A percentile compares a stretch with the other conserved stretches of the same genome.
phyloP scores from a whole-genome alignment of 495 filamentous ascomycete genomes.

The Hyphodiscus hymeniophilus region DNA sequence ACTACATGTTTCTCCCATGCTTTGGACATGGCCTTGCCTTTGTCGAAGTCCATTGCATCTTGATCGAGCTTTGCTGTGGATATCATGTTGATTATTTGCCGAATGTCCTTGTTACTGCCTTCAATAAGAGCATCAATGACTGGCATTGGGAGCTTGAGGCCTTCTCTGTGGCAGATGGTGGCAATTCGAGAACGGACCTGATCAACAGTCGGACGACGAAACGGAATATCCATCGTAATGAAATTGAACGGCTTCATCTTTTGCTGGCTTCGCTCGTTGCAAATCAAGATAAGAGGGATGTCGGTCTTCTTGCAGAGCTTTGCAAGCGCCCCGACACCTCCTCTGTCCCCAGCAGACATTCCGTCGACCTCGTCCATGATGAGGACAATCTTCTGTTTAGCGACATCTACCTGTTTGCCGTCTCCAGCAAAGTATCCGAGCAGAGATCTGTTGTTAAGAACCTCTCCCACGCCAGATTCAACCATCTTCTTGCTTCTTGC shows the following conservation, averaged over 20 bases:
- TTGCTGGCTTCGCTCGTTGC: slow-evolving; percentile 83
- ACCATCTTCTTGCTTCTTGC: slow-evolving; percentile 97
- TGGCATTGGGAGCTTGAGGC: slow-evolving; percentile 70
- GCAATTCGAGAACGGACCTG: slow-evolving; percentile 83
- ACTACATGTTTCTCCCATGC: slow-evolving; percentile 97
- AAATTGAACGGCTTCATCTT: slow-evolving; percentile 98
- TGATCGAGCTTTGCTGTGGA: slow-evolving; percentile 87
- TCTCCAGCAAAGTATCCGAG: slow-evolving; percentile 87
- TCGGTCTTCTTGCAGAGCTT: slow-evolving; percentile 90
- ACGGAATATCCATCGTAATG: slow-evolving; percentile 75
- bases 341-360: slow-evolving; percentile 95
- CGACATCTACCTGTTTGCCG: slow-evolving; percentile 66
- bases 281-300: slow-evolving; percentile 93
- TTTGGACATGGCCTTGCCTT: slow-evolving; percentile 88
- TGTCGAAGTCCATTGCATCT: slow-evolving; percentile 65
- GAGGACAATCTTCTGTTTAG: slow-evolving; percentile 85
- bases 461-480: slow-evolving; percentile 74
- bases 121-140: slow-evolving; percentile 95
- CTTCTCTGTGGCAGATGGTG: slow-evolving; percentile 90
- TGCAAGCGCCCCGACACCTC: slow-evolving; percentile 90
- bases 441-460: slow-evolving; percentile 87
- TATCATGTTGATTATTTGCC: slow-evolving; percentile 98
- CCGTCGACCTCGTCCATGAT: slow-evolving; percentile 99
- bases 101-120: slow-evolving; percentile 89
- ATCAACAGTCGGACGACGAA: slow-evolving; percentile 80